A percentile compares a stretch with the other conserved stretches of the same genome.
phyloP scores from a whole-genome alignment of 306 rosid species.

The Dalbergia oliveri region DNA sequence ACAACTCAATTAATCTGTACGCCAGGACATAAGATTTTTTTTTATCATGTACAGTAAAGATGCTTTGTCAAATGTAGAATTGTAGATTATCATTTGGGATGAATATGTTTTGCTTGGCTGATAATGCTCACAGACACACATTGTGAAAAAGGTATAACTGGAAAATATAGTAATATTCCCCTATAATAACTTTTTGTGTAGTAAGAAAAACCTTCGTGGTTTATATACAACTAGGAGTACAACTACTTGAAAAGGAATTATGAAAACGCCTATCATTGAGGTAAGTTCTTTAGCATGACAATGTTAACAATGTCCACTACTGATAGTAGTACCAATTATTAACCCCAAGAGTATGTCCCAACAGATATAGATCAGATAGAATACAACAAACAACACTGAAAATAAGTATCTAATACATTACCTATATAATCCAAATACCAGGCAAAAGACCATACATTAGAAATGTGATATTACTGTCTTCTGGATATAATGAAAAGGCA shows the following conservation, averaged over 20 bases:
- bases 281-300: constrained; percentile 1
- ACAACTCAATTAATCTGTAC: no score
- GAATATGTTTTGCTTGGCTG: not conserved
- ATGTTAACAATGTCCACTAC: not conserved
- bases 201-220: not conserved
- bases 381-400: not conserved
- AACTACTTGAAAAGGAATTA: no score
- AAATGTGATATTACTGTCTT: not conserved
- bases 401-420: constrained; percentile 1
- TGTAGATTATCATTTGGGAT: not conserved
- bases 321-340: not conserved
- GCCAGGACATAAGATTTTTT: not conserved
- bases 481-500: constrained; percentile 9
- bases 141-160: not conserved
- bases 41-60: not conserved
- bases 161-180: not conserved
- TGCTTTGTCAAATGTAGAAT: not conserved
- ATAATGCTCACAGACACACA: no score
- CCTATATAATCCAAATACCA: not conserved
- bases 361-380: constrained; percentile 1
- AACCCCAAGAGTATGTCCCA: not conserved
- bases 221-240: no score
- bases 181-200: not conserved
- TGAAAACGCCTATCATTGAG: constrained; percentile 2
- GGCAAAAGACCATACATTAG: not conserved